Percentiles rank a stretch among this genome's conserved stretches.
Evolutionary conservation across 2,329 filamentous ascomycete species (phyloP).

Genomic region (Aspergillus sp.): DNA sequence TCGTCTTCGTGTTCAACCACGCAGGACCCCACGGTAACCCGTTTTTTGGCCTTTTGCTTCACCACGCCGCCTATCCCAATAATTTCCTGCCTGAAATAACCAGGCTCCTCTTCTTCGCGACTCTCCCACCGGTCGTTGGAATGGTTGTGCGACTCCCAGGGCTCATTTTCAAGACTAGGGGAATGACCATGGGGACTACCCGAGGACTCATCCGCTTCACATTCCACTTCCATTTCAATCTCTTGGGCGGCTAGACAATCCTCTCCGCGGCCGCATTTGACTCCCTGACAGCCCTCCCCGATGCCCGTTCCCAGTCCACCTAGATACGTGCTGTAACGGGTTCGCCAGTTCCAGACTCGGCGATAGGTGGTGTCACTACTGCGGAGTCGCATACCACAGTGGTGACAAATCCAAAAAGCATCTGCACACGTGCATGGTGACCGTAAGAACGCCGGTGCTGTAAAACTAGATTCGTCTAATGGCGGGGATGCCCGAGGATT

Average conservation of each 20-base stretch:
- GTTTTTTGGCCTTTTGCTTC: constrained; percentile 82
- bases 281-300: constrained; percentile 82
- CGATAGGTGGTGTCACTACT: constrained; percentile 59
- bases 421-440: constrained; percentile 58
- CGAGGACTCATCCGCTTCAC: constrained; percentile 67
- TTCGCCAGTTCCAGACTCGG: constrained; percentile 85
- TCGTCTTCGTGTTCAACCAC: constrained; percentile 87
- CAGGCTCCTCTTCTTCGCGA: constrained; percentile 52
- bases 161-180: constrained; percentile 13
- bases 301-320: constrained; percentile 83
- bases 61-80: constrained; percentile 86
- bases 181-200: constrained; percentile 33
- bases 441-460: constrained; percentile 50
- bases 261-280: constrained; percentile 79
- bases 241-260: constrained; percentile 73
- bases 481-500: constrained; percentile 4
- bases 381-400: constrained; percentile 71
- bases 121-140: constrained; percentile 17
- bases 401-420: constrained; percentile 77
- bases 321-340: constrained; percentile 73
- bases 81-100: constrained; percentile 84
- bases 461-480: constrained; percentile 41
- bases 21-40: constrained; percentile 76
- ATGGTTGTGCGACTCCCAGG: constrained; percentile 17
- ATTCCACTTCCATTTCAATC: constrained; percentile 81